Evolutionary conservation across 2,329 filamentous ascomycete species (phyloP).

Genomic region (Escovopsis weberi): DNA sequence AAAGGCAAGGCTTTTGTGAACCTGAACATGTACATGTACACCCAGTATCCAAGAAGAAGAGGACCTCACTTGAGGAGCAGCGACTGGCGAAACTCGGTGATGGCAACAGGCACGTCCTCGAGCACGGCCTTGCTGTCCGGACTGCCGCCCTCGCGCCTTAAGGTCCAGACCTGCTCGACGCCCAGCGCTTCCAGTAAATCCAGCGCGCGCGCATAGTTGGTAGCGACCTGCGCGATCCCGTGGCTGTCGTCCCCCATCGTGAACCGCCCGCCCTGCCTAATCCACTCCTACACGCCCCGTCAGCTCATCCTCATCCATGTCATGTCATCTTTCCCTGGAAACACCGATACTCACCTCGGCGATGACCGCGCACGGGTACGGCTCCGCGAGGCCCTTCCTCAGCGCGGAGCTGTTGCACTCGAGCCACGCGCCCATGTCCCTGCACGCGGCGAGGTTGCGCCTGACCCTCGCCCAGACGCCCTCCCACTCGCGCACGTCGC

Average conservation of each 20-base stretch:
- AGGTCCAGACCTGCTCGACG: conserved; percentile 47
- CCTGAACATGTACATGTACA: too few species aligned
- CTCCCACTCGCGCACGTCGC: conserved; percentile 41
- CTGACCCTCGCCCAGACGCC: conserved; percentile 59
- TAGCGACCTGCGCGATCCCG: conserved; percentile 71
- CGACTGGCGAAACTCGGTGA: conserved; percentile 24
- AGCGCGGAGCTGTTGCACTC: conserved; percentile 83
- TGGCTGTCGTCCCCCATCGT: conserved; percentile 94
- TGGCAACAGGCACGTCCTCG: conserved; percentile 27
- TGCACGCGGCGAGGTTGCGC: conserved; percentile 60
- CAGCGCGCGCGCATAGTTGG: conserved; percentile 61
- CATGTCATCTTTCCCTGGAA: too few species aligned
- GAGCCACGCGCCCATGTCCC: conserved; percentile 62
- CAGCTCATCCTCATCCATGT: neutral
- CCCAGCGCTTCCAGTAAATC: conserved; percentile 54
- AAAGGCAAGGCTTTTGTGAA: too few species aligned
- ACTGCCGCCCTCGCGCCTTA: conserved; percentile 23
- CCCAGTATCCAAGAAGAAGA: neutral
- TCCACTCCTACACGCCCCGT: conserved; percentile 43
- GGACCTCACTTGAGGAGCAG: conserved; percentile 9
- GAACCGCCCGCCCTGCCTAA: conserved; percentile 61
- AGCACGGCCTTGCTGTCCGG: conserved; percentile 21
- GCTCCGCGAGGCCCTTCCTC: conserved; percentile 79
- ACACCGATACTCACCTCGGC: conserved; percentile 43
- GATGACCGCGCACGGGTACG: conserved; percentile 70